phyloP scores from a whole-genome alignment of 2,329 filamentous ascomycete genomes.

The Ophiosphaerella narmari region DNA sequence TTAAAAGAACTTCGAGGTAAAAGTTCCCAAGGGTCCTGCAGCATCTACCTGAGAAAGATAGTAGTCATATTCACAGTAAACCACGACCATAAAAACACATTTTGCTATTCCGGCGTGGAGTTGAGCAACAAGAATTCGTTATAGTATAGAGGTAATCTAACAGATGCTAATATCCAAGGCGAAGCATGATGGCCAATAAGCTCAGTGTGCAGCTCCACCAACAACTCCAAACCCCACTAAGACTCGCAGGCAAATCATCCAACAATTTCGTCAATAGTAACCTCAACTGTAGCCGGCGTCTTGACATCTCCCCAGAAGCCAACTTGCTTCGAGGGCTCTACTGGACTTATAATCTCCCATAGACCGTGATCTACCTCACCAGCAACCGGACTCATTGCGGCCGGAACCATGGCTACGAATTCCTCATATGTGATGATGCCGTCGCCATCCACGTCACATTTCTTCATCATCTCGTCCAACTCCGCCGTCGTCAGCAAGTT shows the following conservation, averaged over 20 bases:
- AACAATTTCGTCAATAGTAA: neutral
- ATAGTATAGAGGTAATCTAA: too few relatives aligned
- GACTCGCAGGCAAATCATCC: neutral
- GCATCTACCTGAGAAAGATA: too few relatives aligned
- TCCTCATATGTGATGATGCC: slow-evolving; percentile 12
- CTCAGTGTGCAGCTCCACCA: too few relatives aligned
- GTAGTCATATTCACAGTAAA: too few relatives aligned
- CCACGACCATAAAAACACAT: too few relatives aligned
- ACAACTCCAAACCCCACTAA: too few relatives aligned
- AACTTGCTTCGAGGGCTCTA: slow-evolving; percentile 3
- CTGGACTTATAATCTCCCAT: slow-evolving; percentile 13
- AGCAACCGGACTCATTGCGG: slow-evolving; percentile 1
- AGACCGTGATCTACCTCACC: slow-evolving; percentile 1
- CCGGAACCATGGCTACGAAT: slow-evolving; percentile 10
- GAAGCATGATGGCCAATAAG: too few relatives aligned
- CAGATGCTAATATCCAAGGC: too few relatives aligned
- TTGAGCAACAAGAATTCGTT: too few relatives aligned
- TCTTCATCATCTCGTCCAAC: slow-evolving; percentile 5
- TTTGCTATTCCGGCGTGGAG: too few relatives aligned
- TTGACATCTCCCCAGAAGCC: slow-evolving; percentile 7
- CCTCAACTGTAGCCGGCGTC: neutral
- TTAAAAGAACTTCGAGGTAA: too few relatives aligned
- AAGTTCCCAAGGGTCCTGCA: too few relatives aligned
- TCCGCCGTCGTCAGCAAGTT: slow-evolving; percentile 6
- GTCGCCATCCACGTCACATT: slow-evolving; percentile 7